Evolutionary conservation across 345 rosid genomes (phyloP), one percentile per base, ranked within the genome.

Genomic region (Theobroma cacao): DNA sequence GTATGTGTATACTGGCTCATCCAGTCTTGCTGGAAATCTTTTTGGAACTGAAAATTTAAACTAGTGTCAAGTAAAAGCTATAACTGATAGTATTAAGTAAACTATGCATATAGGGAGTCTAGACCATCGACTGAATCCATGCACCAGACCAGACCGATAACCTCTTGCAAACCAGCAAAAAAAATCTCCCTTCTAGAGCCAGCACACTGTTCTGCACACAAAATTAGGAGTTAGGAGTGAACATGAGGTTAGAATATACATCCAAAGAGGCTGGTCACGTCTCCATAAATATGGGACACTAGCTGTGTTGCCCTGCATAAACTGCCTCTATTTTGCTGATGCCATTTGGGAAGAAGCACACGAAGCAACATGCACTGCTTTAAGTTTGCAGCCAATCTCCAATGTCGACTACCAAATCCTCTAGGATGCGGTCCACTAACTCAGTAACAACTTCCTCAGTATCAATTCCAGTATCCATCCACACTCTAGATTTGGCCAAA

Each of bases 401-500:
- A 68, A 82, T 34, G 30, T 94, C 94, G 65, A 70, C 53, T 43
- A 81, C 77, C 72, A 90, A 72, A 59, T 92, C 91, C 76, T 86
- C 88, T n/a, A 91, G 56, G 74, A 91, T 77, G 65, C 59, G 63
- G 53, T 90, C 97, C 10, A 63, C 92, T 31, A 87, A 38, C 56
- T 88, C 92, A 36, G 66, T 64, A 22, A 88, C 84, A 69, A 85
- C 72, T 65, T 84, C 87, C 85, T 92, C 94, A 2, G 79, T 72
- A 60, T 87, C 88, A 8, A 81, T 82, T 73, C 64, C 79, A 64
- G 69, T 78, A 74, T 89, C 85, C 66, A 80, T 81, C 97, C 97
- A 94, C 17, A 77, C 74, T 59, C 78, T 60, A 47, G 92, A 78
- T 82, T 82, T 85, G 7, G 22, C 64, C 77, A 94, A 62, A 88